Conservation (phyloP, 179 eudicot genomes). For the Silene coronaria region DNA sequence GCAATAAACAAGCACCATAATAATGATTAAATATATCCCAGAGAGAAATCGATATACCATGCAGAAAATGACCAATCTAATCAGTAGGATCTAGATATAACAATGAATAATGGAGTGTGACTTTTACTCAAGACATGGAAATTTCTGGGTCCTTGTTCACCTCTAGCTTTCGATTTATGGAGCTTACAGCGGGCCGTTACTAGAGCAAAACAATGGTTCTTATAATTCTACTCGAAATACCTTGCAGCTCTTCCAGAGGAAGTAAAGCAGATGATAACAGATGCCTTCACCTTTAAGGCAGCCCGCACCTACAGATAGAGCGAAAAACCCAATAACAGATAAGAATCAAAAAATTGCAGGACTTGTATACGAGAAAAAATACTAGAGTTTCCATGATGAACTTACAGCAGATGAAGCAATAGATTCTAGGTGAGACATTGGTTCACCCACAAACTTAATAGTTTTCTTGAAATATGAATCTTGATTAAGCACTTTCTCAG, state of each 20-base stretch:
- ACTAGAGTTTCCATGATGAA: neutral
- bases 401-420: slow-evolving; percentile 50
- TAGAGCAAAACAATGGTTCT: neutral
- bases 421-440: slow-evolving; percentile 46
- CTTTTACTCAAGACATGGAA: neutral
- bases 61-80: neutral
- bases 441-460: slow-evolving; percentile 41
- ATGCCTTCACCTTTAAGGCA: slow-evolving; percentile 94
- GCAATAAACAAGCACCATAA: slow-evolving; percentile 23
- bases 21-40: neutral
- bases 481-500: slow-evolving; percentile 46
- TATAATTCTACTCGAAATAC: slow-evolving; percentile 25
- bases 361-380: neutral
- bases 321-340: neutral
- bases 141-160: too few species aligned
- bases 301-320: slow-evolving; percentile 61
- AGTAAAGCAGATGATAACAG: slow-evolving; percentile 90
- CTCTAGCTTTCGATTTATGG: neutral
- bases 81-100: neutral
- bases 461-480: slow-evolving; percentile 43
- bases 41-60: neutral
- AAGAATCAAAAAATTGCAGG: neutral
- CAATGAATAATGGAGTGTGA: neutral
- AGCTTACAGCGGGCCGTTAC: neutral
- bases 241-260: slow-evolving; percentile 98